Percentiles rank a stretch among this genome's conserved stretches.
phyloP scores from a whole-genome alignment of 2,329 filamentous ascomycete species.

The Bipolaris bicolor region DNA sequence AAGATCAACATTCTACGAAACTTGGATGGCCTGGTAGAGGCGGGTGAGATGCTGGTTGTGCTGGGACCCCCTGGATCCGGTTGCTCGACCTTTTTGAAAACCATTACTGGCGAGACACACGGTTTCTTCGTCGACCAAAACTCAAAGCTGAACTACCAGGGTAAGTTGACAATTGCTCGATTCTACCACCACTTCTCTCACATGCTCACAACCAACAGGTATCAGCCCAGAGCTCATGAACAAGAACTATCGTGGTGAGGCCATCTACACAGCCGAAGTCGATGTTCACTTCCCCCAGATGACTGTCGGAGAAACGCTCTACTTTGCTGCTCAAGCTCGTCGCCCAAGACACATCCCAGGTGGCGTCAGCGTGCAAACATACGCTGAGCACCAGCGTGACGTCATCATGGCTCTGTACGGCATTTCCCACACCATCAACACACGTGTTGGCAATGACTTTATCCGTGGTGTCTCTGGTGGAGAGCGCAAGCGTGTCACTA shows the following conservation, averaged over 20 bases:
- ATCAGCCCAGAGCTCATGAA: slow-evolving; percentile 76
- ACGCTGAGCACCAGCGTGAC: slow-evolving; percentile 69
- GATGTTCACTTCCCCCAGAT: slow-evolving; percentile 82
- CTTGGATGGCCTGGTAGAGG: slow-evolving; percentile 71
- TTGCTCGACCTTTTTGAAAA: slow-evolving; percentile 85
- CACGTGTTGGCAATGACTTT: slow-evolving; percentile 75
- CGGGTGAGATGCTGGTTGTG: slow-evolving; percentile 77
- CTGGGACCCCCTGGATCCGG: slow-evolving; percentile 72
- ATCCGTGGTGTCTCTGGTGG: slow-evolving; percentile 76
- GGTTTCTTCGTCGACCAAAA: slow-evolving; percentile 74
- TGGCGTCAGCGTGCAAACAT: slow-evolving; percentile 61
- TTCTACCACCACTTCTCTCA: background rate
- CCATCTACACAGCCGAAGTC: slow-evolving; percentile 84
- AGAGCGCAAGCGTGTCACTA: slow-evolving; percentile 81
- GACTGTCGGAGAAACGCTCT: slow-evolving; percentile 78
- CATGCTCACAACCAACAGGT: slow-evolving; percentile 49
- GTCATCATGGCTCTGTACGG: slow-evolving; percentile 66
- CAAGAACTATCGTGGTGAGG: slow-evolving; percentile 78
- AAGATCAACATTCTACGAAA: slow-evolving; percentile 69
- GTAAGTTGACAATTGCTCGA: slow-evolving; percentile 28
- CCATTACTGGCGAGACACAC: slow-evolving; percentile 80
- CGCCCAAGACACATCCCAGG: slow-evolving; percentile 67
- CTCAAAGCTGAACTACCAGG: slow-evolving; percentile 81
- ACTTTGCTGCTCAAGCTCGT: slow-evolving; percentile 75
- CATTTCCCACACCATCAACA: slow-evolving; percentile 75